These are phyloP conservation scores for Lablab purpureus DNA, from an alignment of 306 rosid genomes.

Conservation along the genomic window DNA sequence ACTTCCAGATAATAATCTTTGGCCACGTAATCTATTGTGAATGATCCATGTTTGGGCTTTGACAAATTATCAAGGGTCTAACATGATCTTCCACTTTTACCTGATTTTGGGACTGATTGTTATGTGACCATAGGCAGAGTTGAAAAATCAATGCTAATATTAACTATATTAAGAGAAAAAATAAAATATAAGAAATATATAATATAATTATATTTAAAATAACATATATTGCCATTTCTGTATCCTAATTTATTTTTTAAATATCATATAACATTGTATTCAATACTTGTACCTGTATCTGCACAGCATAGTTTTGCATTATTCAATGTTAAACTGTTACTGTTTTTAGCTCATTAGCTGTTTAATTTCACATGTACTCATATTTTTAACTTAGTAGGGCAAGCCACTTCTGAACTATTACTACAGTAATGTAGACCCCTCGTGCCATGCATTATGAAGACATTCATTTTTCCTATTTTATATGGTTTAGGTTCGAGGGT, in stretches of 20 bases:
- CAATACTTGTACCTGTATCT: neutral
- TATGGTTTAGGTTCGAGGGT: constrained; percentile 79
- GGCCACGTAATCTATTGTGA: neutral
- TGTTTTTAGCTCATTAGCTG: neutral
- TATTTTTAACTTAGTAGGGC: constrained; percentile 18
- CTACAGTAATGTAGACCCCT: neutral
- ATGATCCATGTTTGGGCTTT: neutral
- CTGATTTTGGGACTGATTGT: neutral
- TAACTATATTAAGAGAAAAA: no score
- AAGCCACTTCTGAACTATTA: constrained; percentile 11
- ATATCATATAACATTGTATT: neutral
- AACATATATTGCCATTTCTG: neutral
- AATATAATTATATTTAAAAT: no score
- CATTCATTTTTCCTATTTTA: constrained; percentile 14
- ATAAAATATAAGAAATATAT: no score
- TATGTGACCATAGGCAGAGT: neutral
- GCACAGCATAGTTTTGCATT: neutral
- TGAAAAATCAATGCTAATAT: neutral
- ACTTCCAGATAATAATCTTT: neutral
- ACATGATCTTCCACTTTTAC: neutral
- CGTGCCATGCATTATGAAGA: neutral
- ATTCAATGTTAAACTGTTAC: constrained; percentile 18
- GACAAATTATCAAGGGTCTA: neutral
- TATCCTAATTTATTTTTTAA: neutral
- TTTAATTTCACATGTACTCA: constrained; percentile 19